Base-by-base conservation (phyloP, 2,329 filamentous ascomycete species). In the Penicillium sp. region DNA sequence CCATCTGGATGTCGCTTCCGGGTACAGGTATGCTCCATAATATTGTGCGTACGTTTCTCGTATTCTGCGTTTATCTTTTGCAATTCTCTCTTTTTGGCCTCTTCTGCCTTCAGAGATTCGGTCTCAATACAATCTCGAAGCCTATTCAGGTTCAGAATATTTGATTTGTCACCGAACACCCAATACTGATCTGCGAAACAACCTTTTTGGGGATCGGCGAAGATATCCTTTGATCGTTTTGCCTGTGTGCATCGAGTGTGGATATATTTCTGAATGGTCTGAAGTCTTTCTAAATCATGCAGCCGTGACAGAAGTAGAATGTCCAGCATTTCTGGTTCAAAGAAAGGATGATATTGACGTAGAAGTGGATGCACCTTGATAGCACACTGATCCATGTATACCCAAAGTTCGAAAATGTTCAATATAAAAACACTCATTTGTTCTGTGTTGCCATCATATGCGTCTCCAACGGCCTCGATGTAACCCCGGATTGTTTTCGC, bases 401-500 rank as follows among this genome's bases (percentile, higher is more conserved):
- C 65, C 85, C 85, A 89, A 0, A 85, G 61, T 50, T 83, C 79
- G 64, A 88, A 77, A 0, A 83, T 45, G 7, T 71, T 76, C 1
- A 89, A 72, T 0, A 87, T 66, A 62, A 81, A 76, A 0, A 68
- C 57, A 26, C 83, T 84, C 61, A 76, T 79, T 23, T 80, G 74
- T 49, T 81, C 79, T 0, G 78, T 72, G 56, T 80, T 75, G 3
- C 62, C 58, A 0, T 74, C 62, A 59, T 82, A 83, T 0, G 68
- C 63, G 0, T 70, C 60, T 0, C 65, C 60, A 2, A 75, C 70
- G 1, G 60, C 51, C 0, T 63, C 38, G 0, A 79, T 58, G 52
- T 80, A 77, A 1, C 61, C 30, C 0, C 65, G 35, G 12, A 81
- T 77, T 3, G 65, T 61, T 0, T 57, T 30, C 4, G 71, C 67